Percentiles rank a stretch among this genome's conserved stretches.
phyloP scores from a whole-genome alignment of 306 rosid genomes.

The Cicer cuneatum region DNA sequence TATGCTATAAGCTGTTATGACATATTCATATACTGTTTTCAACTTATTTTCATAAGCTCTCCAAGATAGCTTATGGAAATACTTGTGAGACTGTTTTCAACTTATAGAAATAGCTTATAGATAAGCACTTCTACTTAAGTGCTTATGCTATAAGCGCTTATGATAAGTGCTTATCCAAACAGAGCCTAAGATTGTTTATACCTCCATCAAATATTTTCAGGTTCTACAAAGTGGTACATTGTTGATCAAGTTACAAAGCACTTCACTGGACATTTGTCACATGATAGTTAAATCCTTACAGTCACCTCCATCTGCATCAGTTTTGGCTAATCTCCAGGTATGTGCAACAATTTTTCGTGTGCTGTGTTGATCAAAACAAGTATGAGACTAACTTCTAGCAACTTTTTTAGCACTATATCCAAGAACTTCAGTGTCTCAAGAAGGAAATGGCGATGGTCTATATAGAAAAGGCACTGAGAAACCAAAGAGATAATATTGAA shows the following conservation, averaged over 20 bases:
- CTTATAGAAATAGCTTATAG: no score
- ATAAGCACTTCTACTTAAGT: no score
- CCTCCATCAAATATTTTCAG: constrained; percentile 53
- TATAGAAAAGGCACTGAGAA: constrained; percentile 75
- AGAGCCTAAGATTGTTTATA: no score
- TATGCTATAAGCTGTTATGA: no score
- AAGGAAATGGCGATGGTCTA: constrained; percentile 66
- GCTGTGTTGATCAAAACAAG: constrained; percentile 41
- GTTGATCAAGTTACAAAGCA: constrained; percentile 67
- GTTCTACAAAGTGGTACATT: constrained; percentile 67
- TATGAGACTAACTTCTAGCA: constrained; percentile 45
- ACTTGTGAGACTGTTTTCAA: no score
- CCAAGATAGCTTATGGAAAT: no score
- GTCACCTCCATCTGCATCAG: constrained; percentile 67
- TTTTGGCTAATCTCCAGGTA: constrained; percentile 80
- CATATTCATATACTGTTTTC: no score
- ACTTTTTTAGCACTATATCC: constrained; percentile 68
- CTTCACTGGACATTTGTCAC: constrained; percentile 70
- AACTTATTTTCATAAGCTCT: no score
- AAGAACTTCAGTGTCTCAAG: constrained; percentile 80
- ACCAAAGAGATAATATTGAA: constrained; percentile 57
- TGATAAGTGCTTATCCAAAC: no score
- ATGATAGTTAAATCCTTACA: constrained; percentile 60
- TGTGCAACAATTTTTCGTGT: constrained; percentile 34
- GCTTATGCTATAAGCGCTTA: no score